Conservation (phyloP, 176 grass and related monocot genomes). For the Zoysia pacifica region DNA sequence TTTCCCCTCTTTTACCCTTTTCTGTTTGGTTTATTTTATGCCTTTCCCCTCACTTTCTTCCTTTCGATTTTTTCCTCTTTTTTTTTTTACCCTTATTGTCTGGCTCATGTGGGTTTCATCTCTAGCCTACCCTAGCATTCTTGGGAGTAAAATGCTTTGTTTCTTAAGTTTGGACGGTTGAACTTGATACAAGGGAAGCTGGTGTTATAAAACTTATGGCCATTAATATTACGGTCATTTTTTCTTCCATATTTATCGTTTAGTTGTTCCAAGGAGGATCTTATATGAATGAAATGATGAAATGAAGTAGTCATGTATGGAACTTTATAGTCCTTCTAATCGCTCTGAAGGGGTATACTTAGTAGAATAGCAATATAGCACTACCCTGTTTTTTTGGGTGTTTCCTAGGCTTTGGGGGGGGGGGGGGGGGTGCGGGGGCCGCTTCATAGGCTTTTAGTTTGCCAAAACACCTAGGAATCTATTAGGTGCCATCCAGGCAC, state of each 20-base stretch:
- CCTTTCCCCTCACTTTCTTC: no score
- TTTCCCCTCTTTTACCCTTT: no score
- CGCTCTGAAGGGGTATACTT: neutral
- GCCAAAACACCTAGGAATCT: no score
- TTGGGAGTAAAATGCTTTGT: no score
- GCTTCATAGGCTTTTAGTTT: no score
- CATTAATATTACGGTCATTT: neutral
- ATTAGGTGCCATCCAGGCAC: neutral
- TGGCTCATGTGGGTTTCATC: no score
- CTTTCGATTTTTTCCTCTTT: no score
- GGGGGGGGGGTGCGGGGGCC: no score
- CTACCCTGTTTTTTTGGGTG: neutral
- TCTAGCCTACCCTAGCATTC: no score
- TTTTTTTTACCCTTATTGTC: no score
- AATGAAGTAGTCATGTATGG: neutral
- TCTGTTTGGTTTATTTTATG: no score
- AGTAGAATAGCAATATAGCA: neutral
- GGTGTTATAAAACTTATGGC: constrained; percentile 16
- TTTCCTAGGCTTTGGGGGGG: no score
- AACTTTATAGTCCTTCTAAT: neutral
- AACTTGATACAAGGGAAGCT: neutral
- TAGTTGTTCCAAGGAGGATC: neutral
- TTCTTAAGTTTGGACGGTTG: neutral
- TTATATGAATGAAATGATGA: neutral
- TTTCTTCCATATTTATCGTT: neutral